These are phyloP conservation scores for Pyrenopolyporus hunteri DNA, from an alignment of 495 filamentous ascomycete species.

Conservation along the genomic window DNA sequence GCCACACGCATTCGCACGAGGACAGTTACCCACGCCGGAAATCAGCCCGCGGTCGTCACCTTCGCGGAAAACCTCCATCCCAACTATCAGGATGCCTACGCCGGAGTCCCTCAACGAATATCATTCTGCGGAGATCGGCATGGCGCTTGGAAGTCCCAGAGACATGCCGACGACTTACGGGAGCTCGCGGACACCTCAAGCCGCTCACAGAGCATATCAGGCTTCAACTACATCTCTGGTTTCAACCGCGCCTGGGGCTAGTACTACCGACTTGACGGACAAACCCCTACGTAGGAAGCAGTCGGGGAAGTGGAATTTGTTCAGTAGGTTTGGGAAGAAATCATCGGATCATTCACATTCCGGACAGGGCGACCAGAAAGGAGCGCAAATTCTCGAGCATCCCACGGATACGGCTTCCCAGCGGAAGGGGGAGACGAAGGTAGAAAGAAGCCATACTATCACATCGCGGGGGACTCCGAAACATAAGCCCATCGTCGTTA, in stretches of 20 bases:
- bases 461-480: slow-evolving; percentile 38
- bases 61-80: slow-evolving; percentile 29
- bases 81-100: slow-evolving; percentile 42
- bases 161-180: slow-evolving; percentile 27
- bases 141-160: slow-evolving; percentile 64
- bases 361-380: slow-evolving; percentile 23
- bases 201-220: slow-evolving; percentile 22
- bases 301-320: slow-evolving; percentile 56
- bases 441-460: slow-evolving; percentile 49
- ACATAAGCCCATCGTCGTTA: slow-evolving; percentile 47
- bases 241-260: slow-evolving; percentile 37
- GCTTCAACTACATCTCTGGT: neutral
- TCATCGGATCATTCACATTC: slow-evolving; percentile 34
- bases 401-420: slow-evolving; percentile 8
- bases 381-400: slow-evolving; percentile 9
- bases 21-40: slow-evolving; percentile 52
- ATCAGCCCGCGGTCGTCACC: slow-evolving; percentile 43
- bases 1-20: slow-evolving; percentile 42
- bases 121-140: slow-evolving; percentile 55
- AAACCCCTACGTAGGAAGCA: slow-evolving; percentile 53
- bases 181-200: slow-evolving; percentile 21
- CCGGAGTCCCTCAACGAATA: slow-evolving; percentile 49
- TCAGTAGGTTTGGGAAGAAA: slow-evolving; percentile 58
- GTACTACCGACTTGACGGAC: slow-evolving; percentile 40
- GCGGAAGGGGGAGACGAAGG: slow-evolving; percentile 9